Conservation (phyloP, 495 filamentous ascomycete species). For the Penicillium lividum region DNA sequence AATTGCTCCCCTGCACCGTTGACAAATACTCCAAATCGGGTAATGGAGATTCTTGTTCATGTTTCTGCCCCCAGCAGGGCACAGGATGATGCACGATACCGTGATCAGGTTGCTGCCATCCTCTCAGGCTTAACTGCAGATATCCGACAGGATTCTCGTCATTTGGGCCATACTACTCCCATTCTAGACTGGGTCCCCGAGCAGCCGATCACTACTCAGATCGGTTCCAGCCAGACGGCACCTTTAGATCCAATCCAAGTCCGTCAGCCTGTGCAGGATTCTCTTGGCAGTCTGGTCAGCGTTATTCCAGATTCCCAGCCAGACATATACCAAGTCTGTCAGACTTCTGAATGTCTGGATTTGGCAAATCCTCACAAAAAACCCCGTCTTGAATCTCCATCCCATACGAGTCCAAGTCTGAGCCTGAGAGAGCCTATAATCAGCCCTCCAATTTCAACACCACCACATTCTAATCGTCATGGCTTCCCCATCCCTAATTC, state of each 20-base stretch:
- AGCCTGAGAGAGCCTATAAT: no score
- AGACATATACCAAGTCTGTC: conserved; percentile 4
- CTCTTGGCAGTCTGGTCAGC: conserved; percentile 46
- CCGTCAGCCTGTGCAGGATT: conserved; percentile 24
- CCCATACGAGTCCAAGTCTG: background rate
- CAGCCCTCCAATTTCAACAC: no score
- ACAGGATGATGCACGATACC: conserved; percentile 63
- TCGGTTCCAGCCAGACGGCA: conserved; percentile 11
- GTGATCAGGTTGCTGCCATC: conserved; percentile 61
- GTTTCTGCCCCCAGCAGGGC: conserved; percentile 62
- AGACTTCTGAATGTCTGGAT: background rate
- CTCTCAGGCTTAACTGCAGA: conserved; percentile 40
- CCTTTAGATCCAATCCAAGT: conserved; percentile 5
- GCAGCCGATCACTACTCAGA: conserved; percentile 9
- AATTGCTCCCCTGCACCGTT: conserved; percentile 6
- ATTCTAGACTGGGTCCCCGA: conserved; percentile 4
- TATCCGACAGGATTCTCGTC: background rate
- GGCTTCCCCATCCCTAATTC: background rate
- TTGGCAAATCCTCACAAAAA: background rate
- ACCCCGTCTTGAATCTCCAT: background rate
- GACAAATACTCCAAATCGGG: conserved; percentile 13
- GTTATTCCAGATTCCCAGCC: conserved; percentile 50
- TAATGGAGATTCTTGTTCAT: conserved; percentile 66
- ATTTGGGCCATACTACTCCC: conserved; percentile 5
- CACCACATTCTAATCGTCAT: background rate